These are phyloP conservation scores for Potentilla sterilis DNA, from an alignment of 306 rosid species.

Conservation along the genomic window DNA sequence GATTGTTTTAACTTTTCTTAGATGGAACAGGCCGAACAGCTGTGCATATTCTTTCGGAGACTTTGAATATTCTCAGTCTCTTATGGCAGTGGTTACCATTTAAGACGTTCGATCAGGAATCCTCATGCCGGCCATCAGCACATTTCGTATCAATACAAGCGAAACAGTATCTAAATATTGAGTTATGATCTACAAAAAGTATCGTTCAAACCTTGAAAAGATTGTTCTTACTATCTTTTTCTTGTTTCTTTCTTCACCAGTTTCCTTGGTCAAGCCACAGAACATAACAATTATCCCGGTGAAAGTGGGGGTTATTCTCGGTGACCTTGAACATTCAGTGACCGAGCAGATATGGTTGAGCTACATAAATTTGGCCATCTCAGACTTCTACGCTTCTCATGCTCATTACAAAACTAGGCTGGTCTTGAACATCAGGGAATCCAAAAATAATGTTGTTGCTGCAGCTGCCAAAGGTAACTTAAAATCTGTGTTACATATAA, in stretches of 20 bases:
- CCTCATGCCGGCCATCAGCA: neutral
- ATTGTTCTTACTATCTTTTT: neutral
- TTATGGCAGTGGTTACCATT: neutral
- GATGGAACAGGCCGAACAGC: too few relatives aligned
- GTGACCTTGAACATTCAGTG: neutral
- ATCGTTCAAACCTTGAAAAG: neutral
- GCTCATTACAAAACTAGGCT: neutral
- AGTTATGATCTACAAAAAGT: too few relatives aligned
- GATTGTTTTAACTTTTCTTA: too few relatives aligned
- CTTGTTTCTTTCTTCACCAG: neutral
- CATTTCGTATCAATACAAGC: neutral
- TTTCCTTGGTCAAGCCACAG: neutral
- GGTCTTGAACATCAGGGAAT: neutral
- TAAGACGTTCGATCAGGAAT: neutral
- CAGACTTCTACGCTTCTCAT: neutral
- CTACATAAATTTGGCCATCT: neutral
- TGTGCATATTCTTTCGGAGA: neutral
- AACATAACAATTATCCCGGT: neutral
- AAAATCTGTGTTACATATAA: neutral
- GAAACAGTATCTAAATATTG: constrained; percentile 41
- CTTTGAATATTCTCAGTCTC: neutral
- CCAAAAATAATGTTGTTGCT: constrained; percentile 4
- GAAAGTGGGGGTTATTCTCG: constrained; percentile 32
- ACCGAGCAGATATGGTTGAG: constrained; percentile 15
- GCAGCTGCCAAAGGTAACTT: constrained; percentile 29